Conservation (phyloP, 345 rosid genomes). For the Pelargonium nanum region DNA sequence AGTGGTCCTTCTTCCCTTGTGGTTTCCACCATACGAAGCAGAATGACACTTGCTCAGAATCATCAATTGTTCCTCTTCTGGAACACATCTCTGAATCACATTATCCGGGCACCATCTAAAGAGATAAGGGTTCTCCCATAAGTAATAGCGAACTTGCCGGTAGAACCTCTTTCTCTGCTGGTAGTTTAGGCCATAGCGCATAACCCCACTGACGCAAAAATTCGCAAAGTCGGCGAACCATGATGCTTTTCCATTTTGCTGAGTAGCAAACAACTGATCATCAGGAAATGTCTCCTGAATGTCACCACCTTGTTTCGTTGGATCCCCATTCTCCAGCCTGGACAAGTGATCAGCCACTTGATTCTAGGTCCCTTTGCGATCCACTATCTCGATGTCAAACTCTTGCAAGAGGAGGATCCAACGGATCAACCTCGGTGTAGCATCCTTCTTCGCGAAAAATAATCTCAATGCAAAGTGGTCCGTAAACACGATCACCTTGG, state of each 20-base stretch:
- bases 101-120: not conserved
- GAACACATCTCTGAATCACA: constrained; percentile 2
- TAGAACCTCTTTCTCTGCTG: not conserved
- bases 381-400: too few relatives aligned
- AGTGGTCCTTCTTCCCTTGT: not conserved
- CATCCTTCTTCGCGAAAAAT: not conserved
- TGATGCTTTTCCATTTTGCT: not conserved
- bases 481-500: not conserved
- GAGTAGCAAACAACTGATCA: not conserved
- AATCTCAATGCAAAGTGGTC: not conserved
- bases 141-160: not conserved
- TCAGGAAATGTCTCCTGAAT: too few relatives aligned
- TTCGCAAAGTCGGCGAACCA: constrained; percentile 5
- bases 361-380: too few relatives aligned
- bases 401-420: too few relatives aligned
- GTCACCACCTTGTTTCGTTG: too few relatives aligned
- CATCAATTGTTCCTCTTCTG: not conserved
- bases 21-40: not conserved
- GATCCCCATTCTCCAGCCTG: too few relatives aligned
- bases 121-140: not conserved
- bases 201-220: not conserved
- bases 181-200: not conserved
- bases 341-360: too few relatives aligned
- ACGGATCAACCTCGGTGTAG: too few relatives aligned
- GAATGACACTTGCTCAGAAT: not conserved